A percentile compares a stretch with the other conserved stretches of the same genome.
phyloP scores from a whole-genome alignment of 2,329 filamentous ascomycete species.

The Venturia carpophila region DNA sequence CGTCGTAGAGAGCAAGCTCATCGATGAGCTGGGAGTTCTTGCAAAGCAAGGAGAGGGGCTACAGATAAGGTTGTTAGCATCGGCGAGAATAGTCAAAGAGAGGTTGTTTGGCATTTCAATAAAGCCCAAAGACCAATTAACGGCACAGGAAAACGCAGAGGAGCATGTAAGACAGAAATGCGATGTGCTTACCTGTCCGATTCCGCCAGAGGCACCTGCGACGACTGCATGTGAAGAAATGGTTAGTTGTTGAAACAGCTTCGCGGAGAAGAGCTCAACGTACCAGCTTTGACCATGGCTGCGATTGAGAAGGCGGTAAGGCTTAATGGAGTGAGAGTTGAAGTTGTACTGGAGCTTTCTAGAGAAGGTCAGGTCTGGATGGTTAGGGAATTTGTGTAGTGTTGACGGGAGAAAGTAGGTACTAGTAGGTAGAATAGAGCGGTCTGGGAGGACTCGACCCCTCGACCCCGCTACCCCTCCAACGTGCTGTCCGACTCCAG shows the following conservation, averaged over 20 bases:
- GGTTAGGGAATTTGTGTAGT: not conserved
- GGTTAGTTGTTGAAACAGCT: conserved; percentile 9
- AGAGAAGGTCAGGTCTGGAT: not conserved
- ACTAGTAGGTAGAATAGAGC: too few relatives aligned
- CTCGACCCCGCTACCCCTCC: not conserved
- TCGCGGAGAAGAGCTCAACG: conserved; percentile 12
- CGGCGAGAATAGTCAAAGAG: not conserved
- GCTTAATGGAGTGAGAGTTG: not conserved
- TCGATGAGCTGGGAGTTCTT: conserved; percentile 84
- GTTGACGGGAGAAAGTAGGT: not conserved
- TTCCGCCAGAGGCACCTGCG: conserved; percentile 94
- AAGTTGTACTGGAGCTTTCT: not conserved
- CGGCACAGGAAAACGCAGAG: not conserved
- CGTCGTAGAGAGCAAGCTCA: conserved; percentile 96
- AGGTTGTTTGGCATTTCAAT: not conserved
- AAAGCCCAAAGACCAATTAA: not conserved
- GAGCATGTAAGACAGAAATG: not conserved
- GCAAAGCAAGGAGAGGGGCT: conserved; percentile 94
- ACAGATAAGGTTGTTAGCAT: conserved; percentile 23
- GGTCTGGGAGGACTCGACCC: not conserved
- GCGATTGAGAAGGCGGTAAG: not conserved
- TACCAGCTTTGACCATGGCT: conserved; percentile 19
- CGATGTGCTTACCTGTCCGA: conserved; percentile 74
- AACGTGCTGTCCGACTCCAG: too few relatives aligned
- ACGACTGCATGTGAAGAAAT: conserved; percentile 47